A percentile compares a stretch with the other conserved stretches of the same genome.
These are phyloP conservation scores for Cladophialophora psammophila DNA, from an alignment of 2,329 filamentous ascomycete genomes.

Conservation along the genomic window DNA sequence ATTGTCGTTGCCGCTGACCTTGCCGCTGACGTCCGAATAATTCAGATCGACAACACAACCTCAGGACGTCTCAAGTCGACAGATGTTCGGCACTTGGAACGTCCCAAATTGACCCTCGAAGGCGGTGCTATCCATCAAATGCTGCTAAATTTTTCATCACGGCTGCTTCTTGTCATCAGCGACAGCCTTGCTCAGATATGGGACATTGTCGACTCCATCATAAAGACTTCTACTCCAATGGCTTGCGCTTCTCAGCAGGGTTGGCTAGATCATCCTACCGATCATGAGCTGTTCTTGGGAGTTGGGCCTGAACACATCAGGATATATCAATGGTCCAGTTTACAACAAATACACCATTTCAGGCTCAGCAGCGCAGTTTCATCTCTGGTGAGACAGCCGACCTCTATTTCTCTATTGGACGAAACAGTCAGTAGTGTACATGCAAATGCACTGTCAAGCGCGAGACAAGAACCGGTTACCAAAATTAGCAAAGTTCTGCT, in stretches of 20 bases:
- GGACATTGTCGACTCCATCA: slow-evolving; percentile 11
- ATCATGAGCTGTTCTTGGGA: slow-evolving; percentile 19
- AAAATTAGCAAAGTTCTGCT: slow-evolving; percentile 11
- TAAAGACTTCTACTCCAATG: slow-evolving; percentile 6
- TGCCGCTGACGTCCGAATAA: slow-evolving; percentile 16
- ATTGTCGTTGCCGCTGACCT: slow-evolving; percentile 25
- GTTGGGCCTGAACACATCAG: slow-evolving; percentile 24
- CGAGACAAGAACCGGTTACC: neutral
- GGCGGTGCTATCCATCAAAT: slow-evolving; percentile 24
- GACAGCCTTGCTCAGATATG: slow-evolving; percentile 21
- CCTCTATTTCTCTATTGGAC: neutral
- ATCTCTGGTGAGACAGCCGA: slow-evolving; percentile 9
- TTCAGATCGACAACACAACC: neutral
- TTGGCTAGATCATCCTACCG: slow-evolving; percentile 20
- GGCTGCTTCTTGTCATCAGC: slow-evolving; percentile 22
- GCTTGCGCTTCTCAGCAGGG: neutral
- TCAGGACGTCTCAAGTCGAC: neutral
- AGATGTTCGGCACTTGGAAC: slow-evolving; percentile 1
- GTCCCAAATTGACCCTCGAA: slow-evolving; percentile 14
- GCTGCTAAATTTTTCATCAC: slow-evolving; percentile 14
- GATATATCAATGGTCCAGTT: slow-evolving; percentile 15
- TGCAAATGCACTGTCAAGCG: neutral
- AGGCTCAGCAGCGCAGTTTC: slow-evolving; percentile 6
- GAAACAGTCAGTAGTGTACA: neutral
- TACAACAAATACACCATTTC: slow-evolving; percentile 14